Base-by-base conservation (phyloP, 2,329 filamentous ascomycete species). In the Tothia fuscella region DNA sequence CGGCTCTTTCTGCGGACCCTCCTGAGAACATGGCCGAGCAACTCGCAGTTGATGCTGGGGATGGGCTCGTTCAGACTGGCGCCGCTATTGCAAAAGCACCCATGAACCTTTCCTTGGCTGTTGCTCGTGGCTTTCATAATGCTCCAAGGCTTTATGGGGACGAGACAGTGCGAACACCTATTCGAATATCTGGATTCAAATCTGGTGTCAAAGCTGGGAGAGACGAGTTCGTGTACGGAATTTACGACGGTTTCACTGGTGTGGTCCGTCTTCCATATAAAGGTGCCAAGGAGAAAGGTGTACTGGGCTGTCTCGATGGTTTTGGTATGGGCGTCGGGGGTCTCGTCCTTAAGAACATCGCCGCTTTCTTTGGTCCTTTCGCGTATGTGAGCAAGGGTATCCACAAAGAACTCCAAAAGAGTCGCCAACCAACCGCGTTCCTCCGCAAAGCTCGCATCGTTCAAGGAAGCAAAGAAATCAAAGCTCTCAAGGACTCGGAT, bases 61-160 rank as follows among this genome's bases (percentile, higher is more conserved):
- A 76, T 49, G 77, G 80, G 2, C 71, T 87, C 26, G 72, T 74
- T 17, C 74, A 78, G n/a, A 80, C 91, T 38, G 76, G 88, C 4
- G 72, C 72, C 6, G 78, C 82, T n/a, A 76, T 82, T 5, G 68
- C 89, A 45, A 84, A 82, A 51, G 80, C 80, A 2, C 88, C 87
- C 0, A 80, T 91, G 70, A 85, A 93, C 56, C 81, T 94, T 48
- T 84, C 83, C 30, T 63, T 94, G 33, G 82, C 82, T 1, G 62
- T 94, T 28, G 82, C 87, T 0, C 82, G 82, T 57, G 88, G 88
- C 0, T 93, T 94, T 56, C 81, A 89, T 55, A 94, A 94, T 51
- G 80, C 83, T 4, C 87, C 88, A 0, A 79, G 76, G 50, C 66
- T 94, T 1, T 94, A 94, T 54, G 82, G 87, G 30, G 87, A 93